Evolutionary conservation across 2,329 filamentous ascomycete genomes (phyloP).

Genomic region (Aureobasidium sp.): DNA sequence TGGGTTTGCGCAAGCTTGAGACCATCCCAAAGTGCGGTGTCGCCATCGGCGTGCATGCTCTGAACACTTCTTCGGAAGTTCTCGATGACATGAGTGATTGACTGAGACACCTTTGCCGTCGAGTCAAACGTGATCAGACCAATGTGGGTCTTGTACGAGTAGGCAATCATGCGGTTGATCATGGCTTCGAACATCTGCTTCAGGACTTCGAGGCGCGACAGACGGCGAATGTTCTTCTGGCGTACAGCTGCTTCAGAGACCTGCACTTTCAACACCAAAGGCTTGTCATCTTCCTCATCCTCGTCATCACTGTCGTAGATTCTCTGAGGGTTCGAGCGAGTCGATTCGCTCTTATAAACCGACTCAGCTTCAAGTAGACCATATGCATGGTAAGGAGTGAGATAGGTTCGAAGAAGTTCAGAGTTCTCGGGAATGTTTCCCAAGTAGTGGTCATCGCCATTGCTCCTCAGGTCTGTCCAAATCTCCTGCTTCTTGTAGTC

Average conservation of each 20-base stretch:
- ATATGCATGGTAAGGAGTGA: background rate
- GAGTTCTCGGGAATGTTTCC: background rate
- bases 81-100: constrained; percentile 28
- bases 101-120: constrained; percentile 20
- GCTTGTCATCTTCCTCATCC: background rate
- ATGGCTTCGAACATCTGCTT: constrained; percentile 32
- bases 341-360: background rate
- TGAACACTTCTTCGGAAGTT: constrained; percentile 28
- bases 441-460: constrained; percentile 12
- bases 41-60: constrained; percentile 22
- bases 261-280: background rate
- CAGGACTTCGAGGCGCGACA: constrained; percentile 24
- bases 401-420: background rate
- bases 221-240: background rate
- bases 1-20: constrained; percentile 26
- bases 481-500: background rate
- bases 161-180: constrained; percentile 30
- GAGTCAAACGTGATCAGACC: constrained; percentile 29
- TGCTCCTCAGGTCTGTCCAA: constrained; percentile 12
- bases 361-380: background rate
- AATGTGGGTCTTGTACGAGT: constrained; percentile 28
- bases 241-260: background rate
- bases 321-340: background rate
- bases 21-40: constrained; percentile 31
- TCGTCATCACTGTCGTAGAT: background rate